A percentile compares a stretch with the other conserved stretches of the same genome.
Conservation (phyloP, 495 filamentous ascomycete species). For the Staphylotrichum tortipilum region DNA sequence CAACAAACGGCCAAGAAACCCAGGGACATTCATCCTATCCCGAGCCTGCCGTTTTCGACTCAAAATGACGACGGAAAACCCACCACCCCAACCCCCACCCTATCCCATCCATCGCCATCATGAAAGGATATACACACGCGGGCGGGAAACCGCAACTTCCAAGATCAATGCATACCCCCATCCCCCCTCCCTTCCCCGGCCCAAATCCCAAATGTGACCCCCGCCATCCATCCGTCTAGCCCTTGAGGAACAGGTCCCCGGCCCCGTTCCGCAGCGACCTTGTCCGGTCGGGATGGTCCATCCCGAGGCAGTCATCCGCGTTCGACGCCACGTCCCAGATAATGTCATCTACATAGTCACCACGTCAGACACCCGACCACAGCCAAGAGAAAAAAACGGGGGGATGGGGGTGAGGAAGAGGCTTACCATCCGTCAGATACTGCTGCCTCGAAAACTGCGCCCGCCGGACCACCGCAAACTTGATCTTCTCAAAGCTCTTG, state of each 20-base stretch:
- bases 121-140: constrained; percentile 2
- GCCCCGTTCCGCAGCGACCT: constrained; percentile 43
- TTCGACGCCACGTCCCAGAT: constrained; percentile 61
- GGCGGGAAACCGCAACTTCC: neutral
- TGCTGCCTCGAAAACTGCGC: constrained; percentile 59
- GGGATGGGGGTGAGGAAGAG: no score
- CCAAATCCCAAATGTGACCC: no score
- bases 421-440: constrained; percentile 83
- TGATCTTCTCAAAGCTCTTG: constrained; percentile 97
- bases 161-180: neutral
- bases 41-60: neutral
- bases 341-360: constrained; percentile 57
- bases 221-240: constrained; percentile 30
- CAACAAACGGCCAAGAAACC: no score
- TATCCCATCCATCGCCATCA: no score
- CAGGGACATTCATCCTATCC: no score
- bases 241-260: constrained; percentile 49
- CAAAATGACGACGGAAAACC: no score
- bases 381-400: neutral
- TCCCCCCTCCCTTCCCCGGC: neutral
- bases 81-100: no score
- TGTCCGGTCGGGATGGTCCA: constrained; percentile 79
- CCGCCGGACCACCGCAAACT: constrained; percentile 76
- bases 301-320: constrained; percentile 71
- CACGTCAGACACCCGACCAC: neutral